phyloP scores from a whole-genome alignment of 208 protist species.

The Porcisia hertigi region DNA sequence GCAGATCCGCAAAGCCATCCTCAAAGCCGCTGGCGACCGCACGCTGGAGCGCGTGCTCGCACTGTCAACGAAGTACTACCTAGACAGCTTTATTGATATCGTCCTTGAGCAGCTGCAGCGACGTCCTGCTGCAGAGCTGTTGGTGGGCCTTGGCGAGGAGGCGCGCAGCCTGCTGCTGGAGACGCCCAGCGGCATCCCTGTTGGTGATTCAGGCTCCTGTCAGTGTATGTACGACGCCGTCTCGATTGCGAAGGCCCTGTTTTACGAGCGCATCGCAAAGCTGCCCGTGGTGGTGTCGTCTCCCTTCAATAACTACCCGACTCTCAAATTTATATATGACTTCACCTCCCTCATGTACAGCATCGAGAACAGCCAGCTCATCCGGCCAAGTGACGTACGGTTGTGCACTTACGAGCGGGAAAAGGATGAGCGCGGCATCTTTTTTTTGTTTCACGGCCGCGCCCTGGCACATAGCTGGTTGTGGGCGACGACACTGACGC shows the following conservation, averaged over 20 bases:
- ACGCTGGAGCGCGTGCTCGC: constrained; percentile 79
- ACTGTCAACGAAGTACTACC: constrained; percentile 47
- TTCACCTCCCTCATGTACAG: constrained; percentile 39
- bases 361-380: constrained; percentile 9
- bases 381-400: constrained; percentile 22
- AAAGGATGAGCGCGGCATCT: constrained; percentile 40
- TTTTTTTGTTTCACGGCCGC: constrained; percentile 39
- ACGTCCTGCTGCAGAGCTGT: neutral
- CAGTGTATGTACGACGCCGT: constrained; percentile 8
- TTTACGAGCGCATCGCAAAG: constrained; percentile 35
- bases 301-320: constrained; percentile 72
- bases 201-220: neutral
- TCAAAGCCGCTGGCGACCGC: constrained; percentile 78
- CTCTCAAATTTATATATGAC: constrained; percentile 72
- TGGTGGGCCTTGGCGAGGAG: constrained; percentile 20
- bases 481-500: constrained; percentile 41
- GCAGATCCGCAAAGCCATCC: constrained; percentile 62
- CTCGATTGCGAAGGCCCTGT: constrained; percentile 33
- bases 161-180: constrained; percentile 15
- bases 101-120: constrained; percentile 28
- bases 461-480: constrained; percentile 44
- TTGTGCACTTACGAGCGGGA: constrained; percentile 39
- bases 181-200: neutral
- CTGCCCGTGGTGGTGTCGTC: constrained; percentile 35
- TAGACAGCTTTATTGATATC: constrained; percentile 52